Evolutionary conservation across 2,329 filamentous ascomycete genomes (phyloP), one percentile per base, ranked within the genome.

Genomic region (Xenosphaeropsis pyriputrescens): DNA sequence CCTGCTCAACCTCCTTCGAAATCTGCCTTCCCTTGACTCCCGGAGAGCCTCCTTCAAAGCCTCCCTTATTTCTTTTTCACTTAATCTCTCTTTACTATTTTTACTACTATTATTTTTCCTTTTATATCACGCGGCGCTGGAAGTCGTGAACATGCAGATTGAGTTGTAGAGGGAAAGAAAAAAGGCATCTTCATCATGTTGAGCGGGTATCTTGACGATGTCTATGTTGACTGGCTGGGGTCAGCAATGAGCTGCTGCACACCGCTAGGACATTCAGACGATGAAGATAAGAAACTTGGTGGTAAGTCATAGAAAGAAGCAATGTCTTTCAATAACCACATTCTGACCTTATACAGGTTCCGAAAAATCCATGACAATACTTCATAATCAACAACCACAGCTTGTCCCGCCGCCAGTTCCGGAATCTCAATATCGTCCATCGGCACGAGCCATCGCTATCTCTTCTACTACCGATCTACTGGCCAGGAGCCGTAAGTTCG

Each of bases 361-460:
- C 35, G 51, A 53, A 43, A 57, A 51, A 44, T 50, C 53, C 16
- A 58, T 60, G 48, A 50, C 50, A 46, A 51, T 61, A 38, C 45
- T 59, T 41, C 51, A 57, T 46, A 47, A 60, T 35, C 58, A 63
- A 46, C 61, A 63, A 46, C 61, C 61, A 26, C 56, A 50, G 36
- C 49, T 57, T 29, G 43, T 57, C 33, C 50, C 58, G 29, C 52
- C 57, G 30, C 59, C 57, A 29, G 41, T 55, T 30, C 45, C 46
- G 37, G 49, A 53, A 8, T 50, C 48, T 13, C 44, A 43, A 35
- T 48, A 50, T 26, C 39, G 45, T 29, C 48, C 53, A 8, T 47
- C 45, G 13, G 51, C 55, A 22, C 22, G 8, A 26, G 22, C 12
- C 22, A 26, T 11, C 12, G 22, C 22, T 26, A 44, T 49, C 45